A percentile compares a stretch with the other conserved stretches of the same genome.
These are phyloP conservation scores for Fagus crenata DNA, from an alignment of 306 rosid species.

Conservation along the genomic window DNA sequence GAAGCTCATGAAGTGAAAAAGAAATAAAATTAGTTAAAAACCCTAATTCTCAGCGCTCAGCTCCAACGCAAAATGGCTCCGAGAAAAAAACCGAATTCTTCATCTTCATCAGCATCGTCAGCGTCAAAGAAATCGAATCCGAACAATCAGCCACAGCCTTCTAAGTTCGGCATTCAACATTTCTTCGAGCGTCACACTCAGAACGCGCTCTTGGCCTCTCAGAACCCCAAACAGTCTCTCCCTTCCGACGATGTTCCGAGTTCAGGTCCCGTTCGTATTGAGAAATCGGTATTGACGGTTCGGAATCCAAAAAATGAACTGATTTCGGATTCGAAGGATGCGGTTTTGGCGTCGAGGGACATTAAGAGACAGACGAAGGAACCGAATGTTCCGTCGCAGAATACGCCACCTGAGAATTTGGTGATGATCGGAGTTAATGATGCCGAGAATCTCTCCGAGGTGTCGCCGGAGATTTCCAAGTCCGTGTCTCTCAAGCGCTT, in stretches of 20 bases:
- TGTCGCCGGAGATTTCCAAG: slow-evolving; percentile 66
- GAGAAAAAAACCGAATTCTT: slow-evolving; percentile 50
- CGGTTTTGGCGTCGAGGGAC: no score
- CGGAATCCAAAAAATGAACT: neutral
- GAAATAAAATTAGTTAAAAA: neutral
- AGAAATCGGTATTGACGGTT: neutral
- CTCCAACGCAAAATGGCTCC: slow-evolving; percentile 56
- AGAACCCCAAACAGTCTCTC: slow-evolving; percentile 36
- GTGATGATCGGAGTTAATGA: slow-evolving; percentile 11
- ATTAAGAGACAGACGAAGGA: no score
- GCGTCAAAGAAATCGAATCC: slow-evolving; percentile 42
- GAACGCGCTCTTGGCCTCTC: slow-evolving; percentile 51
- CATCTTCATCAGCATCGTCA: slow-evolving; percentile 32
- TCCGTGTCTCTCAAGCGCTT: slow-evolving; percentile 57
- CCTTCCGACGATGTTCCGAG: slow-evolving; percentile 15
- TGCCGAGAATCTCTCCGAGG: slow-evolving; percentile 34
- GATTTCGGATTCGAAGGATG: neutral
- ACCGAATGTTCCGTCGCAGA: no score
- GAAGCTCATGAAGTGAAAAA: neutral
- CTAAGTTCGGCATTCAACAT: slow-evolving; percentile 84
- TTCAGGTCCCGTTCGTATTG: no score
- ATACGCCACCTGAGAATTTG: slow-evolving; percentile 43
- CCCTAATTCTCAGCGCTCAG: slow-evolving; percentile 13
- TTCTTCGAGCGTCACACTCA: slow-evolving; percentile 84
- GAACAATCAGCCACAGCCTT: slow-evolving; percentile 48